A percentile compares a stretch with the other conserved stretches of the same genome.
Conservation (phyloP, 2,329 filamentous ascomycete species). For the Mycosphaerella arachidis region DNA sequence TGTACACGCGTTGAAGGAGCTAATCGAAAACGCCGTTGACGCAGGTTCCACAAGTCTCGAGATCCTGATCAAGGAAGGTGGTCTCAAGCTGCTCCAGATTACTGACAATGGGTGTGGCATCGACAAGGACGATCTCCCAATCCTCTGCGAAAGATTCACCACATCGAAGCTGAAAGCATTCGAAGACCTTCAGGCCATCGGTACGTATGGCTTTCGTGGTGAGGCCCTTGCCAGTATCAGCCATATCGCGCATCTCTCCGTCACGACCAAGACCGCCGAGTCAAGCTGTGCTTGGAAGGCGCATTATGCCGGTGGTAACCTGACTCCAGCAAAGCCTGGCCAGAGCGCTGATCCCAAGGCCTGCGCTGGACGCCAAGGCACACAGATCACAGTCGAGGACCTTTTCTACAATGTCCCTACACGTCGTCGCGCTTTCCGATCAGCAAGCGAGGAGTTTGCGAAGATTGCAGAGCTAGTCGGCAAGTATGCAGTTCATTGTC, state of each 20-base stretch:
- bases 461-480: conserved; percentile 96
- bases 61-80: conserved; percentile 88
- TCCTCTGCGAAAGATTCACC: conserved; percentile 92
- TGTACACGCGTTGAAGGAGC: conserved; percentile 90
- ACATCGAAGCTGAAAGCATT: conserved; percentile 94
- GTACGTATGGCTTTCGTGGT: conserved; percentile 95
- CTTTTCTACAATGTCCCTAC: conserved; percentile 95
- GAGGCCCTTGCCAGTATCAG: conserved; percentile 97
- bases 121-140: conserved; percentile 83
- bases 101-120: conserved; percentile 97
- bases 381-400: conserved; percentile 92
- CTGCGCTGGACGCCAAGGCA: conserved; percentile 80
- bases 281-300: conserved; percentile 88
- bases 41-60: conserved; percentile 91
- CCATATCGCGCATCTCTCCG: conserved; percentile 91
- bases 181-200: conserved; percentile 83
- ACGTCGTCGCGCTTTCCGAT: conserved; percentile 82
- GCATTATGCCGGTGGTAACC: conserved; percentile 76
- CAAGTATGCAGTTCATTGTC: conserved; percentile 86
- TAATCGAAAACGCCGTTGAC: conserved; percentile 96
- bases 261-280: conserved; percentile 88
- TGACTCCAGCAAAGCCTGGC: conserved; percentile 79
- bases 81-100: conserved; percentile 90
- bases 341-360: conserved; percentile 82
- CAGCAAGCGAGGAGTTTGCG: conserved; percentile 88